Evolutionary conservation across 257 asterid species (phyloP).

Genomic region (Solanum bulbocastanum): DNA sequence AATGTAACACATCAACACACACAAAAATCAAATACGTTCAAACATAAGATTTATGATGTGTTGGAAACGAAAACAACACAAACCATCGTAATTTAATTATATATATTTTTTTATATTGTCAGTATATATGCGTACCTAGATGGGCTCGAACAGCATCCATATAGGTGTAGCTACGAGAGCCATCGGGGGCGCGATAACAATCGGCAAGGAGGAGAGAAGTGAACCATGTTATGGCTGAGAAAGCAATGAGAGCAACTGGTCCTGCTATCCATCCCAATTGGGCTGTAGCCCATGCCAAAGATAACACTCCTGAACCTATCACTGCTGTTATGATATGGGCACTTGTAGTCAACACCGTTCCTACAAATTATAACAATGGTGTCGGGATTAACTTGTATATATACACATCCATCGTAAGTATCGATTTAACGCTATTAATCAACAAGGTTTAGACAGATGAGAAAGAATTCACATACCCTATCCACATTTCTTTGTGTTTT

Average conservation of each 20-base stretch:
- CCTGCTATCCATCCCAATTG: conserved; percentile 80
- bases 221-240: conserved; percentile 47
- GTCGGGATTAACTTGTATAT: neutral
- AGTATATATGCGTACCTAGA: conserved; percentile 23
- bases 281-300: conserved; percentile 74
- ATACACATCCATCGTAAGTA: neutral
- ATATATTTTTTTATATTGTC: neutral
- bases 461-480: neutral
- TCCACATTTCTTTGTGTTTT: neutral
- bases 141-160: conserved; percentile 38
- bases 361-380: neutral
- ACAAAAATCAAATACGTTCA: neutral
- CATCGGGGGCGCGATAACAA: conserved; percentile 36
- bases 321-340: conserved; percentile 72
- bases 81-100: neutral
- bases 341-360: conserved; percentile 39
- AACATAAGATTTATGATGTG: neutral
- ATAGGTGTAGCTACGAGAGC: conserved; percentile 41
- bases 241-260: conserved; percentile 30
- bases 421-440: neutral
- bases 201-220: conserved; percentile 52
- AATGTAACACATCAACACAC: neutral
- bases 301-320: conserved; percentile 71
- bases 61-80: neutral
- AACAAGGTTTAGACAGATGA: neutral